phyloP scores from a whole-genome alignment of 169 alveolate genomes.

The Plasmodium billcollinsi region DNA sequence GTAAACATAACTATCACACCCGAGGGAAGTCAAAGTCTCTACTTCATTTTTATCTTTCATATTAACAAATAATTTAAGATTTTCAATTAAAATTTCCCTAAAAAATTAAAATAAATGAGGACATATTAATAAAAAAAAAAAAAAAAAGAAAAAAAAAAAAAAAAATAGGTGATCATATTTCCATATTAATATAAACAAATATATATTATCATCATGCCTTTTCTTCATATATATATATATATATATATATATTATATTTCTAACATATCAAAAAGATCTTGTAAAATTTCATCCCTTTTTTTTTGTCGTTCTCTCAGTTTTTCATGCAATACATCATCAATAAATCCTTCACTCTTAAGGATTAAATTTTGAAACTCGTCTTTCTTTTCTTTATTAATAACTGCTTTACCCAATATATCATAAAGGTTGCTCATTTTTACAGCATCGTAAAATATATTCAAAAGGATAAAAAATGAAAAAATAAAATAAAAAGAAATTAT shows the following conservation, averaged over 20 bases:
- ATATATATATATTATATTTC: background rate
- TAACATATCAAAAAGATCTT: constrained; percentile 76
- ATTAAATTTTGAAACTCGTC: constrained; percentile 60
- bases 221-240: constrained; percentile 10
- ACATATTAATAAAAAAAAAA: background rate
- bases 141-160: background rate
- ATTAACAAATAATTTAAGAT: constrained; percentile 45
- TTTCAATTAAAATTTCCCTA: constrained; percentile 72
- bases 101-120: background rate
- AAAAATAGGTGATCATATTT: background rate
- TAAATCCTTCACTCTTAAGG: constrained; percentile 74
- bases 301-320: constrained; percentile 63
- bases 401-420: constrained; percentile 65
- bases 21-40: constrained; percentile 64
- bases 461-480: background rate
- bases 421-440: constrained; percentile 49
- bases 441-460: constrained; percentile 1
- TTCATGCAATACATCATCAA: constrained; percentile 70
- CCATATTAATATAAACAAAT: background rate
- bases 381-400: constrained; percentile 39
- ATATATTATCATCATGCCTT: background rate
- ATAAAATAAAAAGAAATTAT: background rate
- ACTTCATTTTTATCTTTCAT: constrained; percentile 68
- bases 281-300: constrained; percentile 75
- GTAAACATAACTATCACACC: constrained; percentile 74